Evolutionary conservation across 352 stramenopile genomes (phyloP).

Genomic region (Globisporangium ultimum): DNA sequence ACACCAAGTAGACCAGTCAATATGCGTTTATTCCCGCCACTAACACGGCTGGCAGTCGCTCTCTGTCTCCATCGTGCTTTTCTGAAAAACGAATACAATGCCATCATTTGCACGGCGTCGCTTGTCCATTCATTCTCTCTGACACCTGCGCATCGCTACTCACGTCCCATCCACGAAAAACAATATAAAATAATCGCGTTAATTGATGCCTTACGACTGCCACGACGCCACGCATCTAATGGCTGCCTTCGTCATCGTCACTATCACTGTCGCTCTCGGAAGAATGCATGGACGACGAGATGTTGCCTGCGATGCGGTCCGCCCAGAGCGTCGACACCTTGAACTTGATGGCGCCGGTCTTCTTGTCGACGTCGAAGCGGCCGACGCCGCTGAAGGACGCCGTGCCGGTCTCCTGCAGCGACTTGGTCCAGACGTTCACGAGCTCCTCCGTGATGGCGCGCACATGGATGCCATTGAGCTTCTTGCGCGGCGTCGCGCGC

Average conservation of each 20-base stretch:
- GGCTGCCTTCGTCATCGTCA: constrained; percentile 13
- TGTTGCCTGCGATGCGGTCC: constrained; percentile 37
- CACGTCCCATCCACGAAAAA: too few species aligned
- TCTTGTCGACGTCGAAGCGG: constrained; percentile 42
- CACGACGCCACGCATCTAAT: not conserved
- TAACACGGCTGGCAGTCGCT: constrained; percentile 1
- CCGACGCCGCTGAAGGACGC: constrained; percentile 35
- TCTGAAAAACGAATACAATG: too few species aligned
- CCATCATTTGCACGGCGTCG: too few species aligned
- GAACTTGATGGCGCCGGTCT: constrained; percentile 48
- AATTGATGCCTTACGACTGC: too few species aligned
- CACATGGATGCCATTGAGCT: constrained; percentile 40
- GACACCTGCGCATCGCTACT: too few species aligned
- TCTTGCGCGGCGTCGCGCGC: constrained; percentile 32
- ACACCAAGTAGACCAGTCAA: constrained; percentile 22
- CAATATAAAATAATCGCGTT: not conserved
- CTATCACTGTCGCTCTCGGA: not conserved
- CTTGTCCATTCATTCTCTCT: too few species aligned
- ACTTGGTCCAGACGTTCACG: constrained; percentile 32
- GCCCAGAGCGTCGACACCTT: constrained; percentile 28
- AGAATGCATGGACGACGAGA: constrained; percentile 24
- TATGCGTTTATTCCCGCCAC: not conserved
- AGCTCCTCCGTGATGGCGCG: constrained; percentile 39
- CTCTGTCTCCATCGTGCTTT: not conserved
- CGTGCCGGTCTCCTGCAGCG: constrained; percentile 39